Base-by-base conservation (phyloP, 257 asterid genomes). In the Ajuga chamaepitys region DNA sequence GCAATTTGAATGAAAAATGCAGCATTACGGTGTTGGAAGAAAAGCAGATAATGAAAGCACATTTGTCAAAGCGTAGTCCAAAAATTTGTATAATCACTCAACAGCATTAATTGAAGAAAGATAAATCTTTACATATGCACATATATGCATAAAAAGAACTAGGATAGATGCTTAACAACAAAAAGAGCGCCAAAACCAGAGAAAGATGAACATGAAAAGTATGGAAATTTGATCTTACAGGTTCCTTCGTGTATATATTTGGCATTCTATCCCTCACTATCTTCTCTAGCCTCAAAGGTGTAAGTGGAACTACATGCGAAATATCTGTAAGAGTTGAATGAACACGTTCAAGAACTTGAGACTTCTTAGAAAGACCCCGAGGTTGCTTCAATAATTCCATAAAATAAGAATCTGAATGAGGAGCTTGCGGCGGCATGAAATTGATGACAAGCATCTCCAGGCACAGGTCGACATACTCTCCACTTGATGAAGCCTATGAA, bases 391-490 rank as follows among this genome's bases (percentile, higher is more conserved):
- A 67, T 22, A 67, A 66, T 20, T 76, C 77, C 50, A 77, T 7
- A 68, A 77, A 82, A 77, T 78, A 60, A 18, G 46, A 8, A 57
- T 87, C 66, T 50, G 76, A 64, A 28, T 55, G 18, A 40, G 73
- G 64, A 52, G 58, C 18, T 20, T 56, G 5, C 0, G 86, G 99
- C 0, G 99, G 97, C 70, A 70, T 57, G 81, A 94, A 94, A 82
- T 94, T 90, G 68, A 72, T 37, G 18, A 94, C 95, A 57, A 94
- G 95, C 89, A 78, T 78, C 45, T 83, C 88, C 88, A 94, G 79
- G 82, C 97, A 94, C 71, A 83, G 68, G 67, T 94, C 96, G 44
- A 90, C 66, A 77, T 69, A 80, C 28, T 78, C 80, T 48, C 95
- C 96, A 70, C 76, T 81, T 50, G 95, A 80, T 60, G 95, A 78